Base-by-base conservation (phyloP, 805 yeast genomes). In the Starmera caribaea region DNA sequence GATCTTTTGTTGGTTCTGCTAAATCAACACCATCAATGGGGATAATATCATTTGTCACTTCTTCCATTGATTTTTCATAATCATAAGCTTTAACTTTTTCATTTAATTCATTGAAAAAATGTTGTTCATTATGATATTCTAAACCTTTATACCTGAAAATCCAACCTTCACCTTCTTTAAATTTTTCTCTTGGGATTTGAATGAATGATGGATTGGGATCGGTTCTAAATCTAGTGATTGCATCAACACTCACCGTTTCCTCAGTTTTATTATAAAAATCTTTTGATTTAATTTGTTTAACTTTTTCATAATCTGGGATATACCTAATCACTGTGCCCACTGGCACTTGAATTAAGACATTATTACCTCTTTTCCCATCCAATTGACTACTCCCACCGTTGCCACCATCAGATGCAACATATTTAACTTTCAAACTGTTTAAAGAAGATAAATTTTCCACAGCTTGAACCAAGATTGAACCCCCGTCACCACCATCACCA, bases 401-500 rank as follows among this genome's bases (percentile, higher is more conserved):
- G 6, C 59, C 61, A 3, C 98, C 98, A 45, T 72, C 71, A 13
- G 69, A 72, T 0, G 97, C 96, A 14, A 65, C 65, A 58, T 88
- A 87, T 13, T 71, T 71, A 30, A 81, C 72, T 44, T 73, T 73
- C 26, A 90, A 51, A 43, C 77, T 76, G 49, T 86, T 87, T 42
- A 92, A 59, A 4, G 92, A 80, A 30, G 78, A 73, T 34, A 84
- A 50, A 16, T 83, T 84, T 37, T 75, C 75, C 2, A 80, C 78
- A 3, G 95, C 96, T 54, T 81, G 85, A 2, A 92, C 75, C 55
- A 81, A 90, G 3, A 92, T 72, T 39, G 80, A 71, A 3, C 98
- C 98, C 16, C 98, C 98, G 44, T 69, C 65, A 5, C 97, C 98
- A 27, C 98, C 98, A 62, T 92, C 97, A 9, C 98, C 98, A n/a